Evolutionary conservation across 768 basidiomycete species (phyloP).

Genomic region (Pisolithus microcarpus): DNA sequence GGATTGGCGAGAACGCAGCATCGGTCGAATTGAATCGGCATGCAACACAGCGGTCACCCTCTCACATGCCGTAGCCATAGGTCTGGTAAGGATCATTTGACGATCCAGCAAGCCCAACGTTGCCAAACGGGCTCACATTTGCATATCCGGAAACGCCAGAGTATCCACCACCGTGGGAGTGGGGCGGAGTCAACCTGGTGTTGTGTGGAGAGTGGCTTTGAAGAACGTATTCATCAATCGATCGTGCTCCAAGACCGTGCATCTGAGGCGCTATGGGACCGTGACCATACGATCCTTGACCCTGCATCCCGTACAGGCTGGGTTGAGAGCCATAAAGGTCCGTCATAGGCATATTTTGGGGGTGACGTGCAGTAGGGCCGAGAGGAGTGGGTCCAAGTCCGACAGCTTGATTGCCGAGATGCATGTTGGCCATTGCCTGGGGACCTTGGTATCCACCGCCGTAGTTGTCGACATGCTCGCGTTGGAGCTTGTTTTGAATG

Average conservation of each 20-base stretch:
- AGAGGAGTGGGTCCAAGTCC: constrained; percentile 31
- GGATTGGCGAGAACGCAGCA: constrained; percentile 17
- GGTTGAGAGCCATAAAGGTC: constrained; percentile 63
- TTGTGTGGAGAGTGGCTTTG: constrained; percentile 67
- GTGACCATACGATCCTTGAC: constrained; percentile 53
- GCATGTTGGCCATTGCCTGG: constrained; percentile 52
- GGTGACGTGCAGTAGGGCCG: constrained; percentile 46
- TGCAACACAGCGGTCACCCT: constrained; percentile 12
- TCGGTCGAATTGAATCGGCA: constrained; percentile 1
- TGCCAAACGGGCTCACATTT: constrained; percentile 49
- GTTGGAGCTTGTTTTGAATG: constrained; percentile 96
- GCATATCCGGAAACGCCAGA: constrained; percentile 45
- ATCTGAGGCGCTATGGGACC: constrained; percentile 47
- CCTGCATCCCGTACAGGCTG: constrained; percentile 54
- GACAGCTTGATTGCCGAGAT: constrained; percentile 50
- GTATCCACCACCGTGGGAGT: constrained; percentile 48
- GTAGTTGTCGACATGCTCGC: constrained; percentile 76
- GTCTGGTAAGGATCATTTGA: constrained; percentile 73
- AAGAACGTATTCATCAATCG: constrained; percentile 77
- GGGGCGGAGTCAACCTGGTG: constrained; percentile 52
- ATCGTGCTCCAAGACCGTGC: constrained; percentile 58
- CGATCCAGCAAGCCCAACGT: constrained; percentile 41
- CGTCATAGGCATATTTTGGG: constrained; percentile 45
- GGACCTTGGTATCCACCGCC: constrained; percentile 52
- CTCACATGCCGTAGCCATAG: constrained; percentile 79